Conservation (phyloP, 306 rosid genomes). For the Quercus alba region DNA sequence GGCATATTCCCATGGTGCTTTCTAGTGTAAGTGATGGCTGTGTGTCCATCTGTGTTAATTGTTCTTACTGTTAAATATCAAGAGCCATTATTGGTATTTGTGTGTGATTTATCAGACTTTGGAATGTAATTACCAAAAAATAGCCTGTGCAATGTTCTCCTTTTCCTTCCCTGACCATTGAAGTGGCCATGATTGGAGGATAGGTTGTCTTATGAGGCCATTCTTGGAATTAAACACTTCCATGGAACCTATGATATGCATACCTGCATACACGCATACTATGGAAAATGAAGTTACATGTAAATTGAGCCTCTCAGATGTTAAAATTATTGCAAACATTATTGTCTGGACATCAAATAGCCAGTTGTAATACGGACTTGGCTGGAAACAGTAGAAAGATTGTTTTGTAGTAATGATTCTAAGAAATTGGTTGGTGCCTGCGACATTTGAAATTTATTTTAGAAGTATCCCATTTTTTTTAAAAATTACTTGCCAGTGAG, state of each 20-base stretch:
- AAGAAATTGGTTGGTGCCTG: no score
- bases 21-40: constrained; percentile 62
- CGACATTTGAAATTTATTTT: no score
- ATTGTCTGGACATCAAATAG: no score
- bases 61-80: neutral
- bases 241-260: neutral
- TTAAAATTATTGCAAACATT: no score
- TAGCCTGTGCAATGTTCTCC: neutral
- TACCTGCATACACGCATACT: neutral
- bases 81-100: neutral
- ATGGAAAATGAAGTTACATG: neutral
- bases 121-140: neutral
- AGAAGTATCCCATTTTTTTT: no score
- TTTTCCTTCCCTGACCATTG: neutral
- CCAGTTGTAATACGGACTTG: no score
- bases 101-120: neutral
- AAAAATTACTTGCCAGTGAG: neutral
- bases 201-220: neutral
- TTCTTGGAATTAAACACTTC: neutral
- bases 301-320: no score
- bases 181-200: neutral
- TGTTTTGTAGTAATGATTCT: no score
- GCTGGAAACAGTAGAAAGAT: no score
- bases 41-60: neutral
- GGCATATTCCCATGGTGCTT: constrained; percentile 84